phyloP scores from a whole-genome alignment of 768 basidiomycete genomes.

The Rhodocollybia butyracea region DNA sequence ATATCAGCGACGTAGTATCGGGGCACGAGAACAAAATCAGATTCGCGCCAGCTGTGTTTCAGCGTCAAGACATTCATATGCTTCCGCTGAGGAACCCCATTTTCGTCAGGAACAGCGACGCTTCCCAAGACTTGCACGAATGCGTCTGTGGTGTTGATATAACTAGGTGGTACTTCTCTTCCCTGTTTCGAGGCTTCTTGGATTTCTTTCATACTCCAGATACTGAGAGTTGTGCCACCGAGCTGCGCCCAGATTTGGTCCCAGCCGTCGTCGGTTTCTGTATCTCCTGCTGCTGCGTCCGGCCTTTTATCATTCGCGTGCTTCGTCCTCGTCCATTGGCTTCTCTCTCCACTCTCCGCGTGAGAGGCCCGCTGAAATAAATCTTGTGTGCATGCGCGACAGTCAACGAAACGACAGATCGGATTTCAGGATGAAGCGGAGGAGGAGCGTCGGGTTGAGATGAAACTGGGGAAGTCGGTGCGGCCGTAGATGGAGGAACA shows the following conservation, averaged over 20 bases:
- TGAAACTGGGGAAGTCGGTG: slow-evolving; percentile 8
- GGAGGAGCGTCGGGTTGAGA: slow-evolving; percentile 28
- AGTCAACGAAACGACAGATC: slow-evolving; percentile 72
- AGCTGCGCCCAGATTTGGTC: slow-evolving; percentile 87
- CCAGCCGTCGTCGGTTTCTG: slow-evolving; percentile 73
- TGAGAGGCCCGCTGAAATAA: slow-evolving; percentile 82
- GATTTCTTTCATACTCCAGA: slow-evolving; percentile 90
- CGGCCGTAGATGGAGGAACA: slow-evolving; percentile 15
- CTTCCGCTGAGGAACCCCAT: slow-evolving; percentile 43
- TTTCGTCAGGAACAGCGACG: slow-evolving; percentile 49
- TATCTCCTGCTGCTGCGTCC: too few relatives aligned
- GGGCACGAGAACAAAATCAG: slow-evolving; percentile 87
- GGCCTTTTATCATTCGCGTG: too few relatives aligned
- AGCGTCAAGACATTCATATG: slow-evolving; percentile 82
- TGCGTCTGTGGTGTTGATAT: slow-evolving; percentile 89
- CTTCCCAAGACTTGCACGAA: slow-evolving; percentile 79
- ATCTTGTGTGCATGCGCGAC: slow-evolving; percentile 80
- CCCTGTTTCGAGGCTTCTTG: slow-evolving; percentile 80
- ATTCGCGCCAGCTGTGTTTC: slow-evolving; percentile 93
- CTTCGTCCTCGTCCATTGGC: slow-evolving; percentile 72
- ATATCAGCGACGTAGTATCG: slow-evolving; percentile 59
- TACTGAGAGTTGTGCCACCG: slow-evolving; percentile 82
- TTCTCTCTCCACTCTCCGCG: slow-evolving; percentile 73
- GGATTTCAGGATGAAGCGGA: slow-evolving; percentile 76
- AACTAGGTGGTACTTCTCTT: slow-evolving; percentile 80